These are phyloP conservation scores for Massariosphaeria phaeospora DNA, from an alignment of 495 filamentous ascomycete species.

Conservation along the genomic window DNA sequence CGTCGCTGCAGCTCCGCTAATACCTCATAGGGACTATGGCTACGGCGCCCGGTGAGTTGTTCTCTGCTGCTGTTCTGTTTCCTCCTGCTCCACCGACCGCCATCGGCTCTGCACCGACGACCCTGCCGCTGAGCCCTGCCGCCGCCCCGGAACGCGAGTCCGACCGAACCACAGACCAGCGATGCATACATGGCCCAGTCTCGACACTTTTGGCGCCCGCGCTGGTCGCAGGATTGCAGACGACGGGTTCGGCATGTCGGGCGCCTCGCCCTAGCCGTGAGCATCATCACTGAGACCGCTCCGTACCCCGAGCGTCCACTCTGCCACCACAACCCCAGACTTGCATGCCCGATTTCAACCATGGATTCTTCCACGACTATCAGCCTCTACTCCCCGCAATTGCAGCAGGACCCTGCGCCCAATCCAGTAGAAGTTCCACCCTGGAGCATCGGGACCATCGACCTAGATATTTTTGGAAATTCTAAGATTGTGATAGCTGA, in stretches of 20 bases:
- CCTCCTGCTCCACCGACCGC: neutral
- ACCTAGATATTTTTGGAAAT: neutral
- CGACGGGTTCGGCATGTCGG: neutral
- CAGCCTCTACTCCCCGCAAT: neutral
- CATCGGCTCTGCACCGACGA: too few species aligned
- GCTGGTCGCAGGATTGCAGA: neutral
- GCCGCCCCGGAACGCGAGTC: too few species aligned
- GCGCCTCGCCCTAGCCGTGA: neutral
- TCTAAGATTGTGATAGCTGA: slow-evolving; percentile 7
- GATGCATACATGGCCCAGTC: too few species aligned
- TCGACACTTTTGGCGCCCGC: slow-evolving; percentile 11
- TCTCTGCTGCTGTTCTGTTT: neutral
- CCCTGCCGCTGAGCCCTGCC: too few species aligned
- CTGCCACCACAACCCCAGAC: neutral
- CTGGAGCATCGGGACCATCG: too few species aligned
- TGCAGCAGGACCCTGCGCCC: neutral
- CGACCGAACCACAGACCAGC: too few species aligned
- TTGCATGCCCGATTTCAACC: neutral
- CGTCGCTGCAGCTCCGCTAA: slow-evolving; percentile 7
- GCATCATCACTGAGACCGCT: neutral
- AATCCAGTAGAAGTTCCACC: too few species aligned
- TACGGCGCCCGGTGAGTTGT: slow-evolving; percentile 30
- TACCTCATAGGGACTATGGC: slow-evolving; percentile 27
- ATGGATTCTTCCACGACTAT: neutral
- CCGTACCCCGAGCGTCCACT: slow-evolving; percentile 1